Percentiles rank a stretch among this genome's conserved stretches.
Conservation (phyloP, 805 yeast genomes). For the Yarrowia sp. region DNA sequence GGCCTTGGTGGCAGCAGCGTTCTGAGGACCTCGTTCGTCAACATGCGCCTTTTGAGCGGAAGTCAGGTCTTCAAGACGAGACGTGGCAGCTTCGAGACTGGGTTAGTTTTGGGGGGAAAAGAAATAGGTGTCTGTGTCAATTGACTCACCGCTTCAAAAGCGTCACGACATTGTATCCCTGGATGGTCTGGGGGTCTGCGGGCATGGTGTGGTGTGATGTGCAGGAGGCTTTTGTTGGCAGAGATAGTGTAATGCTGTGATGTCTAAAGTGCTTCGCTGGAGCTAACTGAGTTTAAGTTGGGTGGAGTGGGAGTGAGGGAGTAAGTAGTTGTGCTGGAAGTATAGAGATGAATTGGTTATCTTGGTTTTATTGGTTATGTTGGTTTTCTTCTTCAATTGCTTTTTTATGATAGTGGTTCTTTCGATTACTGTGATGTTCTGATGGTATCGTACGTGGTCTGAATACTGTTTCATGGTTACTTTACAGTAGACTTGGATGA, state of each 20-base stretch:
- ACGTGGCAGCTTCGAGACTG: slow-evolving; percentile 87
- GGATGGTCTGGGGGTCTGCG: slow-evolving; percentile 41
- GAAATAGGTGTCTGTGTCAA: background rate
- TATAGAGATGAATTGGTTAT: no score
- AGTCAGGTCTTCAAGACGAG: slow-evolving; percentile 86
- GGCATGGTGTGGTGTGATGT: slow-evolving; percentile 4
- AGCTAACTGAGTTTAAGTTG: slow-evolving; percentile 12
- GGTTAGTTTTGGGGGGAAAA: no score
- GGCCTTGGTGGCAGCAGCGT: slow-evolving; percentile 27
- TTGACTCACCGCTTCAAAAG: slow-evolving; percentile 57
- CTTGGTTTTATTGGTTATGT: no score
- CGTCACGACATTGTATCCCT: slow-evolving; percentile 84
- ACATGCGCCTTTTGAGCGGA: slow-evolving; percentile 64
- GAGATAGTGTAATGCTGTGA: background rate
- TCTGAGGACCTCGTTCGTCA: slow-evolving; percentile 29
- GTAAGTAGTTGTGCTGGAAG: no score
- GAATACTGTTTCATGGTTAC: no score
- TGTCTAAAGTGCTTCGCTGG: background rate
- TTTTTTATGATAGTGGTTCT: no score
- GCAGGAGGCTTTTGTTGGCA: background rate
- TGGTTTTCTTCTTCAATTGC: no score
- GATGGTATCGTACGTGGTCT: no score
- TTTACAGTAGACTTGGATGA: background rate
- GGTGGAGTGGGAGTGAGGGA: no score
- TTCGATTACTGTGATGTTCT: no score